These are phyloP conservation scores for Smallanthus sonchifolius DNA, from an alignment of 129 eudicot species.

Conservation along the genomic window DNA sequence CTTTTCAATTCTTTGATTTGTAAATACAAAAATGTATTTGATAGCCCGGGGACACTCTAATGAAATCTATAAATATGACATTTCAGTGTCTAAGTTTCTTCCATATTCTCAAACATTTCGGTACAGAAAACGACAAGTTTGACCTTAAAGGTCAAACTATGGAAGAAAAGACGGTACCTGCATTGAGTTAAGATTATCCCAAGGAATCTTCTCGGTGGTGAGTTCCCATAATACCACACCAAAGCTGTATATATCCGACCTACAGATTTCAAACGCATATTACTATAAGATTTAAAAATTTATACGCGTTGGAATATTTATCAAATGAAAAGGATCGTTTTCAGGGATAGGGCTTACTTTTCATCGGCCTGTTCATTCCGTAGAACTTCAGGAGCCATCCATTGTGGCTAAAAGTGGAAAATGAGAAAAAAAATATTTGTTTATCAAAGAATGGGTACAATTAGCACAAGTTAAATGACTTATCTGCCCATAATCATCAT, in stretches of 20 bases:
- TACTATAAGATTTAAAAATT: background rate
- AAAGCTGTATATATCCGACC: slow-evolving; percentile 91
- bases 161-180: slow-evolving; percentile 53
- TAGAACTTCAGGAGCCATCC: slow-evolving; percentile 99
- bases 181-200: slow-evolving; percentile 94
- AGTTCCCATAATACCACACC: slow-evolving; percentile 96
- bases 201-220: slow-evolving; percentile 85
- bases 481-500: background rate
- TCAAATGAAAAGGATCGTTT: background rate
- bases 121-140: background rate
- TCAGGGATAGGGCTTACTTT: slow-evolving; percentile 45
- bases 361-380: slow-evolving; percentile 95
- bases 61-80: background rate
- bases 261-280: slow-evolving; percentile 27
- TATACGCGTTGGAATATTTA: background rate
- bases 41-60: background rate
- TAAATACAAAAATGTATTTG: background rate
- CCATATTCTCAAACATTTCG: background rate
- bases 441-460: background rate
- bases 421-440: background rate
- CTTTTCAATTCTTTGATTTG: background rate
- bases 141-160: slow-evolving; percentile 2
- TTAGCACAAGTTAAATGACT: slow-evolving; percentile 6
- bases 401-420: slow-evolving; percentile 70
- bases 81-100: background rate